phyloP scores from a whole-genome alignment of 768 basidiomycete genomes.

The Punctularia strigosozonata region DNA sequence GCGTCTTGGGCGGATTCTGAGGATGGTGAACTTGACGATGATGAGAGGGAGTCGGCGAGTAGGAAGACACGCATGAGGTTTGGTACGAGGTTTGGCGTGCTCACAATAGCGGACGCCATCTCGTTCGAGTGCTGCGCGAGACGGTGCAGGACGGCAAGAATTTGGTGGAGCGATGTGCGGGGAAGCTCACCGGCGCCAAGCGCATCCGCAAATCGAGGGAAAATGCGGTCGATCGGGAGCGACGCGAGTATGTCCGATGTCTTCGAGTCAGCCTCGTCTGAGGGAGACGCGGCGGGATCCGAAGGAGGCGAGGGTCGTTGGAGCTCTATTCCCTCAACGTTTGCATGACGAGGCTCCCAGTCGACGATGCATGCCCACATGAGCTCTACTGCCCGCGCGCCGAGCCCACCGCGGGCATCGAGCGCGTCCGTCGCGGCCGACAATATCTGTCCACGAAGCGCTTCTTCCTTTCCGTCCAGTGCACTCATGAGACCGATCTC shows the following conservation, averaged over 20 bases:
- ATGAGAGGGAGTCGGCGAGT: constrained; percentile 42
- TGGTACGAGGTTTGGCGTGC: constrained; percentile 39
- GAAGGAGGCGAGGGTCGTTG: too few species aligned
- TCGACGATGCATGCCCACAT: constrained; percentile 63
- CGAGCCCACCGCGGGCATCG: constrained; percentile 52
- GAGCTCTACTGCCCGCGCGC: constrained; percentile 55
- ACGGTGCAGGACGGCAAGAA: constrained; percentile 48
- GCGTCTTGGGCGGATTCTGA: constrained; percentile 14
- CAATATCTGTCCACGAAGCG: constrained; percentile 50
- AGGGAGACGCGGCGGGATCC: constrained; percentile 10
- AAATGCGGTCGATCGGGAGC: constrained; percentile 29
- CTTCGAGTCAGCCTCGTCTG: constrained; percentile 16
- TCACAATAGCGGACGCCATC: constrained; percentile 38
- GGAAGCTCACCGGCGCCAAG: constrained; percentile 30
- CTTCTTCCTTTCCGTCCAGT: constrained; percentile 23
- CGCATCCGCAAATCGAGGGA: constrained; percentile 37
- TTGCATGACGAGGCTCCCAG: constrained; percentile 35
- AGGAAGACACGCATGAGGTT: constrained; percentile 43
- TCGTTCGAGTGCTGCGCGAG: constrained; percentile 47
- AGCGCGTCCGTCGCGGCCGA: constrained; percentile 59
- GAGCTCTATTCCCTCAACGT: constrained; percentile 37
- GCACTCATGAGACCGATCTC: too few species aligned
- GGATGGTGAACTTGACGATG: too few species aligned
- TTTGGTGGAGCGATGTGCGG: constrained; percentile 36
- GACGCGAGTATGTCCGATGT: constrained; percentile 17